Evolutionary conservation across 2,329 filamentous ascomycete genomes (phyloP), one percentile per base, ranked within the genome.

Genomic region (Neoscytalidium dimidiatum): DNA sequence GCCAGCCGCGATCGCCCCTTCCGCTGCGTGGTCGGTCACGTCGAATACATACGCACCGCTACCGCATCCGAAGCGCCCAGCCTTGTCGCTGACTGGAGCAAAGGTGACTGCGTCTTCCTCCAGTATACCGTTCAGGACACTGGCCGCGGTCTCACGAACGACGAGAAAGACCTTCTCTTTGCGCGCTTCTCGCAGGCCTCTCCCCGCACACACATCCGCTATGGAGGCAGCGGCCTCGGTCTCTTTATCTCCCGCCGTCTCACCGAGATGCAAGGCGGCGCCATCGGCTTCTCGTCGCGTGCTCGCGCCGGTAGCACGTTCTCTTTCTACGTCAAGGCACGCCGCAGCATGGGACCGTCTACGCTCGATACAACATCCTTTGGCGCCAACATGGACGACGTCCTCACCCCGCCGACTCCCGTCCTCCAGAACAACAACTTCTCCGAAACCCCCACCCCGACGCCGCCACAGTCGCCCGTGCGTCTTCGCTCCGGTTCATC

Each of bases 211-310:
- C 74, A 78, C 44, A 74, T 77, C 29, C 75, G 77, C 11, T 82
- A 82, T 48, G 80, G 80, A 9, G 80, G 80, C 14, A 79, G 76
- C 23, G 80, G 80, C 0, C 70, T 82, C 1, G 81, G 81, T 0
- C 72, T 83, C 0, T 81, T 81, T 66, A 83, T 83, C 56, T 79
- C 78, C 7, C 75, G 80, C 17, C 77, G 81, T 53, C 72, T 83
- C 19, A 78, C 79, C 13, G 79, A 83, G 63, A 77, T 74, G 66
- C 76, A 78, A 67, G 80, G 80, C 26, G 81, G 81, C 5, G 79
- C 81, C 43, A 82, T 83, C 51, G 80, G 81, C 2, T 80, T 82
- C 13, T 73, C 71, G 2, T 79, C 78, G 4, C 66, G 68, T 4
- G 68, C 74, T 6, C 77, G 76, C 1, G 26, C n/a, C 29, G 76